These are phyloP conservation scores for Oryza glumipatula DNA, from an alignment of 176 grass and related monocot species.

Conservation along the genomic window DNA sequence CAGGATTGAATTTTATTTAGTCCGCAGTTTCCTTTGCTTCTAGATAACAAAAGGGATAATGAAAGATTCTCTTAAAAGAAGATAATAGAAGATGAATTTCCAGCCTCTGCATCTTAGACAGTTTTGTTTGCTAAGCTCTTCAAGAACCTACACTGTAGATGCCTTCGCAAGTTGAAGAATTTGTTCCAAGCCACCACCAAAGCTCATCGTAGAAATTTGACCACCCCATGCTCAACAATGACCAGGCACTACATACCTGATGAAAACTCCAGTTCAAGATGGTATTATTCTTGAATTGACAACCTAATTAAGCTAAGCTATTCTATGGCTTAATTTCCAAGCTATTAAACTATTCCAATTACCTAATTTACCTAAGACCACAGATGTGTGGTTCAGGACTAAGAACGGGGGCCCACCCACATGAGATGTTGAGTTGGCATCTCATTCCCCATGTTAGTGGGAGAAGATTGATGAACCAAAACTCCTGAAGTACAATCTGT, in stretches of 20 bases:
- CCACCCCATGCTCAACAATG: not conserved
- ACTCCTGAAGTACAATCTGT: not conserved
- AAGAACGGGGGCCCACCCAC: not conserved
- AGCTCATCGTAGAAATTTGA: not conserved
- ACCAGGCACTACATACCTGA: not conserved
- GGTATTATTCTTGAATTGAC: not conserved
- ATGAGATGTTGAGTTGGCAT: conserved; percentile 37
- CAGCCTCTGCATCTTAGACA: too few species aligned
- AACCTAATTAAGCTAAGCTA: conserved; percentile 6
- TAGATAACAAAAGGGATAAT: too few species aligned
- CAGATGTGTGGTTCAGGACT: conserved; percentile 21
- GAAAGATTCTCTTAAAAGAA: too few species aligned
- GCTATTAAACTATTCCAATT: not conserved
- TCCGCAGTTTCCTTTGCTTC: too few species aligned
- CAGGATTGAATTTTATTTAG: too few species aligned
- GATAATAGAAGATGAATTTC: too few species aligned
- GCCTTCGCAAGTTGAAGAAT: not conserved
- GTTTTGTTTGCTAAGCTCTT: not conserved
- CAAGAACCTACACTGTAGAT: not conserved
- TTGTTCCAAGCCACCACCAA: not conserved
- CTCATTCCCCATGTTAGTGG: conserved; percentile 36
- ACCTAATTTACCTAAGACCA: not conserved
- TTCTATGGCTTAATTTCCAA: conserved; percentile 22
- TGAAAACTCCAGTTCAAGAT: not conserved
- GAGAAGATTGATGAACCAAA: conserved; percentile 4